Evolutionary conservation across 139 green algal genomes (phyloP).

Genomic region (Tetratostichococcus sp.): DNA sequence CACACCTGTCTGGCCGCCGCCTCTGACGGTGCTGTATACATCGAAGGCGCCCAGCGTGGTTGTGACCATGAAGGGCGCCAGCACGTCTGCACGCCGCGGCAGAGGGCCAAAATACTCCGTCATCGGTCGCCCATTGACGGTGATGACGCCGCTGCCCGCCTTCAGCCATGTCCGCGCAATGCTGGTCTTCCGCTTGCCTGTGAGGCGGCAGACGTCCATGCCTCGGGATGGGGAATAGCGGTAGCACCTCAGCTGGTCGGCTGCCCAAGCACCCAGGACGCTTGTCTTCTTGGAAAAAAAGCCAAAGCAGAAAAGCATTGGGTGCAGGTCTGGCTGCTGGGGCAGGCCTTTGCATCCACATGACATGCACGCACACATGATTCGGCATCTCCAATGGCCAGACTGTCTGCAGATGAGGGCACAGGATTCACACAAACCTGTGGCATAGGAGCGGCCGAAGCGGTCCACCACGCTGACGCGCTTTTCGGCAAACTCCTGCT

Average conservation of each 20-base stretch:
- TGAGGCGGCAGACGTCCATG: neutral
- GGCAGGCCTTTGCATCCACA: no score
- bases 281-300: no score
- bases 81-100: constrained; percentile 47
- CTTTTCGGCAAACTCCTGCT: constrained; percentile 20
- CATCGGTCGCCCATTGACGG: constrained; percentile 67
- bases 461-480: constrained; percentile 51
- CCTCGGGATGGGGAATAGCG: no score
- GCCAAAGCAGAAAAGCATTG: no score
- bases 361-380: no score
- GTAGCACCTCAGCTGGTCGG: no score
- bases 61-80: constrained; percentile 77
- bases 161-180: constrained; percentile 49
- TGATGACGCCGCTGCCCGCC: constrained; percentile 37
- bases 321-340: no score
- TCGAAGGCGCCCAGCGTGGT: constrained; percentile 60
- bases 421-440: no score
- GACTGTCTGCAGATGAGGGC: no score
- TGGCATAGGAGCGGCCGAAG: constrained; percentile 46
- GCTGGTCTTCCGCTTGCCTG: constrained; percentile 66
- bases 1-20: constrained; percentile 50
- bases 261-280: no score
- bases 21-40: constrained; percentile 49
- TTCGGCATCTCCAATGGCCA: no score
- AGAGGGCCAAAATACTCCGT: constrained; percentile 71